A percentile compares a stretch with the other conserved stretches of the same genome.
phyloP scores from a whole-genome alignment of 495 filamentous ascomycete genomes.

The Tetracladium setigerum region DNA sequence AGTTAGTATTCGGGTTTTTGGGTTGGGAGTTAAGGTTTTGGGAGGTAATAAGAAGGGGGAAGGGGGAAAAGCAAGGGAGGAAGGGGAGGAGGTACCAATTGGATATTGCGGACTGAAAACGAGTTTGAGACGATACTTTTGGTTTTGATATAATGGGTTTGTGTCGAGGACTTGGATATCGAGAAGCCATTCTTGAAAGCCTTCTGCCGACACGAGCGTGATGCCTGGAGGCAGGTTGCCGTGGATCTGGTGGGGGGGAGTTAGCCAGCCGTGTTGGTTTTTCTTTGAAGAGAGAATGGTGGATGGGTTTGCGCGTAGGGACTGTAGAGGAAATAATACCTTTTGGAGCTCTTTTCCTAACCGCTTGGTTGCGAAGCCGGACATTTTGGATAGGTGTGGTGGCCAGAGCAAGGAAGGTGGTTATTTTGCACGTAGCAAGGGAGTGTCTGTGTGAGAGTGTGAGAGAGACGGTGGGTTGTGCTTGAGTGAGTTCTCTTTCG shows the following conservation, averaged over 20 bases:
- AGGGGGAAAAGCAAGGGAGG: not conserved
- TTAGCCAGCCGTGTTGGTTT: not conserved
- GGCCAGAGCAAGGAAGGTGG: too few species aligned
- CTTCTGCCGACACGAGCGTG: constrained; percentile 66
- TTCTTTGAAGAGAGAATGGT: constrained; percentile 18
- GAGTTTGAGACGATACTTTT: constrained; percentile 83
- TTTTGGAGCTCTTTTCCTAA: constrained; percentile 45
- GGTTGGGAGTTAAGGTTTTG: not conserved
- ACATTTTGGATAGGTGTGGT: too few species aligned
- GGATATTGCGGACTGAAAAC: constrained; percentile 78
- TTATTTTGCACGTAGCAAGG: not conserved
- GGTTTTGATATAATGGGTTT: constrained; percentile 79
- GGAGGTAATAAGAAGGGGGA: not conserved
- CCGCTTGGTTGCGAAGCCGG: constrained; percentile 34
- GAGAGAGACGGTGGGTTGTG: too few species aligned
- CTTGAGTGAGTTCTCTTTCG: too few species aligned
- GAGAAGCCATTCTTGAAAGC: constrained; percentile 85
- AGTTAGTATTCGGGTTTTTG: not conserved
- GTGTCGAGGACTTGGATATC: constrained; percentile 86
- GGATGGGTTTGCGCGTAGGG: not conserved
- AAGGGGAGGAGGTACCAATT: constrained; percentile 56
- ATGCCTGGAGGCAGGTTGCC: constrained; percentile 63
- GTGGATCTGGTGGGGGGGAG: constrained; percentile 34
- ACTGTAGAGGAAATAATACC: constrained; percentile 28
- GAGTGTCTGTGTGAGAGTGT: too few species aligned